Base-by-base conservation (phyloP, 2,329 filamentous ascomycete genomes). In the Colletotrichum sp. region DNA sequence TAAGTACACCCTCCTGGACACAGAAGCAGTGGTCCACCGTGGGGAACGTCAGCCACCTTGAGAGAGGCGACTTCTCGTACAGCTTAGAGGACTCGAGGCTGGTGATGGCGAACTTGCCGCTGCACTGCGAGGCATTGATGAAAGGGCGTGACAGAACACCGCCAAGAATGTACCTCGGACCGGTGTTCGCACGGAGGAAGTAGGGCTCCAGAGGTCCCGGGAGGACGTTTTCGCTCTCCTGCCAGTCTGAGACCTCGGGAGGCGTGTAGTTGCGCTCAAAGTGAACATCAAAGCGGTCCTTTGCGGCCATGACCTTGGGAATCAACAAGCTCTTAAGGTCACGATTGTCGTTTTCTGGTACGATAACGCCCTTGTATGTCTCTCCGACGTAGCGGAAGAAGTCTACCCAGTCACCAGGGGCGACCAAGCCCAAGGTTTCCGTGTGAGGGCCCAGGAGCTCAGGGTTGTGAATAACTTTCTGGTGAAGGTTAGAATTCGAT, bases 361-460 rank as follows among this genome's bases (percentile, higher is more conserved):
- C 85, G 21, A 91, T 77, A 1, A 88, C 78, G 1, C 90, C 89
- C 5, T 82, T 77, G 72, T 88, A 91, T 0, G 87, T 83, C 80
- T 92, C 90, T 32, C 86, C 86, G 9, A 92, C 86, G 79, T 90
- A 89, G 66, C 90, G 86, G 83, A 92, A 92, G 83, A 92, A 92
- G 78, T 92, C 90, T 32, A 91, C 84, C 90, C 90, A 92, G 79
- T 90, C 90, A 7, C 89, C 90, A 0, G 90, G 90, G 0, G 89
- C 88, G 32, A 92, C 88, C 5, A 92, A 81, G 16, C 90, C 89
- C 2, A 89, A 82, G 24, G 87, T 86, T 77, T 92, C 90, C 3
- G 89, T 89, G 76, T 91, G 88, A 0, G 88, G 85, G 2, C 89
- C 89, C 2, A 90, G 82, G 30, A 90, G 83, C 71, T 91, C 87